Evolutionary conservation across 768 basidiomycete species (phyloP).

Genomic region (Rubroboletus pulcherrimus): DNA sequence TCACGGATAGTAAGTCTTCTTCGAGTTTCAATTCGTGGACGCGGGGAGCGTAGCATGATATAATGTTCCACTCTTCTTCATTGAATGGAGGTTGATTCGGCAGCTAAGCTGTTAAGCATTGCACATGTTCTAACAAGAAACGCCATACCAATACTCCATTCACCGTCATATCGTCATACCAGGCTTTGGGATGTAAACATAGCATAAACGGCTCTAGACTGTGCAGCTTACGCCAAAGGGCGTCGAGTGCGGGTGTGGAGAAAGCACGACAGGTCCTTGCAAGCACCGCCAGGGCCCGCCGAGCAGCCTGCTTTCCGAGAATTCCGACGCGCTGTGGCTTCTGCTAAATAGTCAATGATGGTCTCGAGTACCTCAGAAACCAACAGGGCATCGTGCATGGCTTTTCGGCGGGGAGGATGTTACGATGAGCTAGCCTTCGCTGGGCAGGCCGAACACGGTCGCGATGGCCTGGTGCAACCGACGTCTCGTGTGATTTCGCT

Average conservation of each 20-base stretch:
- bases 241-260: constrained; percentile 15
- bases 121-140: neutral
- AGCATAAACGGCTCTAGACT: constrained; percentile 2
- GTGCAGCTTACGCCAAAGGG: constrained; percentile 12
- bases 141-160: neutral
- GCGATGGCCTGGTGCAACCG: no score
- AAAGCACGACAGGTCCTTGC: constrained; percentile 13
- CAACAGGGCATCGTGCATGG: neutral
- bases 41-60: constrained; percentile 7
- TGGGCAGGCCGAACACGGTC: no score
- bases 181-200: constrained; percentile 1
- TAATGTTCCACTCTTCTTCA: constrained; percentile 1
- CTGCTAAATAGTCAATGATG: constrained; percentile 1
- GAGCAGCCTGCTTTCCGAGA: neutral
- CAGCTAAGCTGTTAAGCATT: neutral
- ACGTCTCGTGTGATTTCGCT: no score
- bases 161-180: neutral
- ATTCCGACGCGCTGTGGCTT: neutral
- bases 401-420: neutral
- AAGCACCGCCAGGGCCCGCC: constrained; percentile 5
- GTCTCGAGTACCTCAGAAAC: constrained; percentile 1
- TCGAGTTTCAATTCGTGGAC: constrained; percentile 2
- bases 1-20: neutral
- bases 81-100: neutral
- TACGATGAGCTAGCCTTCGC: neutral